Evolutionary conservation across 306 rosid genomes (phyloP).

Genomic region (Sesbania bispinosa): DNA sequence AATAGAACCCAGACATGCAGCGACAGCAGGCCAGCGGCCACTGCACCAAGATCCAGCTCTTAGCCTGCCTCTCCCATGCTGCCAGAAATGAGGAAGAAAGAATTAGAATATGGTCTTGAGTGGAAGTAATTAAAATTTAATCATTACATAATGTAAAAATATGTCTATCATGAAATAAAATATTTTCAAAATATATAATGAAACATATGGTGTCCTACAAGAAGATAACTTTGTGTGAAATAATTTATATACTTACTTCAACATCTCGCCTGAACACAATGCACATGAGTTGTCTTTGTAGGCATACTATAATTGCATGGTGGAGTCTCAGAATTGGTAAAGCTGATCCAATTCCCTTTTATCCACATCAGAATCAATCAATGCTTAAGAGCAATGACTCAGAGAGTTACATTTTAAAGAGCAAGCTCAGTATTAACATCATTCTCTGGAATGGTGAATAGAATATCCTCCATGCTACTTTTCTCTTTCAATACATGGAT

Average conservation of each 20-base stretch:
- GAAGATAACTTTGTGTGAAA: background rate
- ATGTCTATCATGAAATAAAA: background rate
- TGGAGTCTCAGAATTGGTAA: background rate
- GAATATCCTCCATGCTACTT: background rate
- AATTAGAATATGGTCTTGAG: background rate
- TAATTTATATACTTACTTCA: background rate
- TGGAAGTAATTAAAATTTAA: background rate
- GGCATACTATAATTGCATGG: background rate
- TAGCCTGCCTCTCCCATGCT: background rate
- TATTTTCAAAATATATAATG: background rate
- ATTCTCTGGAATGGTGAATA: background rate
- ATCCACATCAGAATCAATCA: background rate
- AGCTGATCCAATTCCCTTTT: background rate
- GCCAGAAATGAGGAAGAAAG: background rate
- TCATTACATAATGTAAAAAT: background rate
- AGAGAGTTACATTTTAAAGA: background rate
- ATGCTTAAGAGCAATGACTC: background rate
- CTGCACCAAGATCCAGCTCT: background rate
- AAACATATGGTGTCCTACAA: background rate
- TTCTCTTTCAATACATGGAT: background rate
- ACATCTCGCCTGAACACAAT: background rate
- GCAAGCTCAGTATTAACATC: background rate
- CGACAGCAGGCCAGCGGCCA: no score
- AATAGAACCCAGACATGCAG: no score
- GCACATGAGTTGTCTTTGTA: background rate